A percentile compares a stretch with the other conserved stretches of the same genome.
Evolutionary conservation across 768 basidiomycete species (phyloP).

Genomic region (Boletus sp.): DNA sequence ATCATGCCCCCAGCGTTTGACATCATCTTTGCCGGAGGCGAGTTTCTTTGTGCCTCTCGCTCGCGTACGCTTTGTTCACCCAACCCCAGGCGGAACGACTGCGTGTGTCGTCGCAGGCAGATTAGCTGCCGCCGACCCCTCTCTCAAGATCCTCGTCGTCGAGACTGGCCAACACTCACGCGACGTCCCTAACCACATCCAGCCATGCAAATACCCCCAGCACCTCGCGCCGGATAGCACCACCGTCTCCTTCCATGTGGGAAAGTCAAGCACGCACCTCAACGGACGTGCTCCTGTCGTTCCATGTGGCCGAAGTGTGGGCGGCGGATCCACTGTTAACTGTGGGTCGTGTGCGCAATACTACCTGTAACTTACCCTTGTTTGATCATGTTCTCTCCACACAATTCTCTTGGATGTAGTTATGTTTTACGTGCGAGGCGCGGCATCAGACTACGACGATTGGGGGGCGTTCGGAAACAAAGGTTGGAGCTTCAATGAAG

Average conservation of each 20-base stretch:
- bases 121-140: conserved; percentile 51
- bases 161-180: conserved; percentile 57
- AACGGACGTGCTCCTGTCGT: conserved; percentile 46
- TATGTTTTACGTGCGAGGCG: conserved; percentile 55
- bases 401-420: conserved; percentile 13
- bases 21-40: conserved; percentile 60
- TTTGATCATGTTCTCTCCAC: neutral
- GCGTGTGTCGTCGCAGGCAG: conserved; percentile 37
- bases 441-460: conserved; percentile 63
- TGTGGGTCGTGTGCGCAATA: conserved; percentile 35
- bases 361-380: neutral
- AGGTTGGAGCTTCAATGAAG: conserved; percentile 58
- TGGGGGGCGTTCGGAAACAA: conserved; percentile 52
- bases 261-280: conserved; percentile 41
- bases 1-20: conserved; percentile 35
- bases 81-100: conserved; percentile 35
- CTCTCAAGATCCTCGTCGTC: conserved; percentile 56
- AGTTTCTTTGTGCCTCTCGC: neutral
- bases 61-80: neutral
- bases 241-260: conserved; percentile 43
- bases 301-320: conserved; percentile 49
- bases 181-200: conserved; percentile 46
- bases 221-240: conserved; percentile 40
- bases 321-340: conserved; percentile 64
- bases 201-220: conserved; percentile 50